Percentiles rank a stretch among this genome's conserved stretches.
Conservation (phyloP, 2,329 filamentous ascomycete species). For the Diaporthe citrichinensis region DNA sequence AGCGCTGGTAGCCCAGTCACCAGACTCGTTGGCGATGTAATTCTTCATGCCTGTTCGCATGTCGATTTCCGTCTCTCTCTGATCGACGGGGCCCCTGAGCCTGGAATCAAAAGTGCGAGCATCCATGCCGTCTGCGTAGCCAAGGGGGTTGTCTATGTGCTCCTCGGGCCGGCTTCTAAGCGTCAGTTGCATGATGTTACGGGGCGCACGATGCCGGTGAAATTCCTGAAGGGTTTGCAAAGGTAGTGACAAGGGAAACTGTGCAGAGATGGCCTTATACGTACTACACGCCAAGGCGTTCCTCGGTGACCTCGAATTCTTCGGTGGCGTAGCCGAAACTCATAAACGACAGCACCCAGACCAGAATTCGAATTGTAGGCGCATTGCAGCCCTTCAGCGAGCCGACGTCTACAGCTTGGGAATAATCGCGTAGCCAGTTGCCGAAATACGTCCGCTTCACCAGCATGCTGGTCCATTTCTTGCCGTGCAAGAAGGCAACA, state of each 20-base stretch:
- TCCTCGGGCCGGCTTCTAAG: constrained; percentile 73
- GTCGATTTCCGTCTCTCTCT: constrained; percentile 81
- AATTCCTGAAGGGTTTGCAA: too few species aligned
- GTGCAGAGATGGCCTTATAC: neutral
- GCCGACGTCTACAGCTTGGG: constrained; percentile 85
- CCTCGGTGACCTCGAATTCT: constrained; percentile 87
- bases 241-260: neutral
- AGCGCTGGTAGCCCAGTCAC: constrained; percentile 89
- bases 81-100: constrained; percentile 83
- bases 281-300: constrained; percentile 80
- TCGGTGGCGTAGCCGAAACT: constrained; percentile 88
- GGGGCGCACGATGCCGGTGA: neutral
- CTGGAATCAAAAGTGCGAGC: constrained; percentile 86
- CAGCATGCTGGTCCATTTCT: constrained; percentile 87
- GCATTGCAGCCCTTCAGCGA: constrained; percentile 84
- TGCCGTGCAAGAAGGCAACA: constrained; percentile 81
- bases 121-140: constrained; percentile 89
- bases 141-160: constrained; percentile 83
- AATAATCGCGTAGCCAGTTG: constrained; percentile 90
- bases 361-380: constrained; percentile 81
- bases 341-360: constrained; percentile 87
- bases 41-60: constrained; percentile 95
- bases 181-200: neutral
- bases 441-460: constrained; percentile 87
- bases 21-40: constrained; percentile 93